Conservation (phyloP, 1,284 basidiomycete species). For the Peniophora sp. region DNA sequence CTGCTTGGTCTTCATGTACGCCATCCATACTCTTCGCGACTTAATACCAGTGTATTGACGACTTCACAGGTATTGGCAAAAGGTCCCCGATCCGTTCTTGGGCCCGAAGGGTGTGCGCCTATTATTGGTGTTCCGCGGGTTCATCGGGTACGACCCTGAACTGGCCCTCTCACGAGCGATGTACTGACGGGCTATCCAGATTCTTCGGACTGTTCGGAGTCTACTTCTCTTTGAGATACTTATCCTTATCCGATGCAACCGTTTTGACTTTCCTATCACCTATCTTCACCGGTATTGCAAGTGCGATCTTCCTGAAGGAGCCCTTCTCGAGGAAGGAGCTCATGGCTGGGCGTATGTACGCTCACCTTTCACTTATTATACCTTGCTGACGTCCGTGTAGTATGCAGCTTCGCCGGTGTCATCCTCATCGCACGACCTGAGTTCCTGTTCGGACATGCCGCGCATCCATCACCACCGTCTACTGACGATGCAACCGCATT, state of each 20-base stretch:
- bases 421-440: slow-evolving; percentile 39
- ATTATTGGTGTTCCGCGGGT: slow-evolving; percentile 50
- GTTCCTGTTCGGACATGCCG: slow-evolving; percentile 22
- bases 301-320: slow-evolving; percentile 63
- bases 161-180: slow-evolving; percentile 1
- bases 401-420: slow-evolving; percentile 41
- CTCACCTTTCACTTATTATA: slow-evolving; percentile 22
- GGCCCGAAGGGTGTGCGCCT: slow-evolving; percentile 63
- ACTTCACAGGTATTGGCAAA: slow-evolving; percentile 32
- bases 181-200: slow-evolving; percentile 20
- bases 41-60: slow-evolving; percentile 12
- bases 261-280: slow-evolving; percentile 74
- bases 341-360: slow-evolving; percentile 52
- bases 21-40: slow-evolving; percentile 1
- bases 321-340: slow-evolving; percentile 50
- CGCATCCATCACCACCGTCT: slow-evolving; percentile 6
- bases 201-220: slow-evolving; percentile 59
- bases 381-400: slow-evolving; percentile 8
- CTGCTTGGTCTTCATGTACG: slow-evolving; percentile 37
- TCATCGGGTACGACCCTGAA: slow-evolving; percentile 45
- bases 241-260: slow-evolving; percentile 64
- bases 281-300: slow-evolving; percentile 60
- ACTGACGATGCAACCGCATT: slow-evolving; percentile 5
- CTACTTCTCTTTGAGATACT: slow-evolving; percentile 58
- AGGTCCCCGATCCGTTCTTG: slow-evolving; percentile 55